Evolutionary conservation across 1,284 basidiomycete genomes (phyloP).

Genomic region (Fomitopsis pinicola): DNA sequence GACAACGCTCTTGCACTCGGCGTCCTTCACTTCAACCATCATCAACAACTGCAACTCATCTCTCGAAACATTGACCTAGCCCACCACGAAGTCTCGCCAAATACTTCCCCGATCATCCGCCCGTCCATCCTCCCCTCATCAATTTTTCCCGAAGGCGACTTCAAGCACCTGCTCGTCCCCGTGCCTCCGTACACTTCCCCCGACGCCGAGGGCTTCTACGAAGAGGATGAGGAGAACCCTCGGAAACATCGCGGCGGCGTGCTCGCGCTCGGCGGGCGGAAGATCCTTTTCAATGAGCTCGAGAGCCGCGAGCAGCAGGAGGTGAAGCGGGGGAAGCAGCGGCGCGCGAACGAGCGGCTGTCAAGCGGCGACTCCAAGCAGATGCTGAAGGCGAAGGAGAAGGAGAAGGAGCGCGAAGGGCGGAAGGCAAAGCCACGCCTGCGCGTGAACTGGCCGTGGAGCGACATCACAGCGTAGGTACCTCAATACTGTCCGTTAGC

Average conservation of each 20-base stretch:
- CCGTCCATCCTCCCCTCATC: conserved; percentile 28
- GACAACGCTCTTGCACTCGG: conserved; percentile 50
- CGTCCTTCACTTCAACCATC: conserved; percentile 67
- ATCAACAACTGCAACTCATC: conserved; percentile 55
- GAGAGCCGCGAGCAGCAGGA: conserved; percentile 41
- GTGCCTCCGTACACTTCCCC: conserved; percentile 35
- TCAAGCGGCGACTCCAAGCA: conserved; percentile 38
- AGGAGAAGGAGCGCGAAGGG: conserved; percentile 50
- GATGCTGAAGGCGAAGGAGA: conserved; percentile 42
- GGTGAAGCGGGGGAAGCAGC: conserved; percentile 50
- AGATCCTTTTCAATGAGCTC: conserved; percentile 57
- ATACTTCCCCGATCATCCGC: conserved; percentile 45
- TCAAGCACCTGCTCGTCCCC: conserved; percentile 41
- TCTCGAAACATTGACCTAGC: conserved; percentile 51
- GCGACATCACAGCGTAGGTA: conserved; percentile 56
- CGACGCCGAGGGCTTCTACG: conserved; percentile 4
- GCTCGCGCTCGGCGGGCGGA: conserved; percentile 63
- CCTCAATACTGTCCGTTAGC: background rate
- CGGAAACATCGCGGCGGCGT: conserved; percentile 53
- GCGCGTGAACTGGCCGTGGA: conserved; percentile 69
- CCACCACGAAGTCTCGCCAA: conserved; percentile 48
- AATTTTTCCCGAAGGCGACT: conserved; percentile 30
- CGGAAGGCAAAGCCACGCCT: conserved; percentile 50
- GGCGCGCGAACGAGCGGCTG: conserved; percentile 46
- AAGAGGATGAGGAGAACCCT: conserved; percentile 25